Base-by-base conservation (phyloP, 257 asterid genomes). In the Prunella vulgaris region DNA sequence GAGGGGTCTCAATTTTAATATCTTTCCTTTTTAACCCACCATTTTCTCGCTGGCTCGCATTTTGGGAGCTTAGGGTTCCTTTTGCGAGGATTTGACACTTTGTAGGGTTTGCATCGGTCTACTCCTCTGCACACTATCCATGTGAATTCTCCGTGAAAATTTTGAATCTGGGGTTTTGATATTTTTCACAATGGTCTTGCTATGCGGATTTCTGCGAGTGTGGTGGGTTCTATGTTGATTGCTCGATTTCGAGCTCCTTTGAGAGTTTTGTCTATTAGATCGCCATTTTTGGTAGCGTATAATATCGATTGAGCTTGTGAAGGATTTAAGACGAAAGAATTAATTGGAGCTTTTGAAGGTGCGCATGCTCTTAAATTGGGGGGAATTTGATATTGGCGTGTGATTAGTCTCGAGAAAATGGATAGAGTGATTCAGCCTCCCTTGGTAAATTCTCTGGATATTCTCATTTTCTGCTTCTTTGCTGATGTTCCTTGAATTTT, bases 351-450 rank as follows among this genome's bases (percentile, higher is more conserved):
- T 69, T 27, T 70, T 27, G 71, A 38, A 49, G 78, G 28, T 70
- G 63, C 66, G 56, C 27, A 52, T 81, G 70, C 18, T 61, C 51
- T 59, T 44, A 27, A 51, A 10, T 60, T 66, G 63, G 74, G 28
- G 42, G 53, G 27, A 40, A 21, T 67, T 69, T 67, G 28, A 15
- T 62, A 61, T 22, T 75, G 65, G 56, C 22, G 25, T 71, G 54
- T 76, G 76, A 69, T 58, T 40, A 63, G 30, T 22, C 57, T 64
- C 72, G 28, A 63, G 78, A 5, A 46, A 79, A 85, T 79, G 88
- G 91, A 85, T 33, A 76, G 91, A 66, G 80, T 52, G 72, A 79
- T 85, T 63, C 91, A 85, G 82, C 91, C 91, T 77, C 91, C 88
- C 21, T 80, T 85, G 91, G 91, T 85, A 85, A 75, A 30, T 62